Evolutionary conservation across 1,284 basidiomycete species (phyloP), one percentile per base, ranked within the genome.

Genomic region (Puccinia brachypodii): DNA sequence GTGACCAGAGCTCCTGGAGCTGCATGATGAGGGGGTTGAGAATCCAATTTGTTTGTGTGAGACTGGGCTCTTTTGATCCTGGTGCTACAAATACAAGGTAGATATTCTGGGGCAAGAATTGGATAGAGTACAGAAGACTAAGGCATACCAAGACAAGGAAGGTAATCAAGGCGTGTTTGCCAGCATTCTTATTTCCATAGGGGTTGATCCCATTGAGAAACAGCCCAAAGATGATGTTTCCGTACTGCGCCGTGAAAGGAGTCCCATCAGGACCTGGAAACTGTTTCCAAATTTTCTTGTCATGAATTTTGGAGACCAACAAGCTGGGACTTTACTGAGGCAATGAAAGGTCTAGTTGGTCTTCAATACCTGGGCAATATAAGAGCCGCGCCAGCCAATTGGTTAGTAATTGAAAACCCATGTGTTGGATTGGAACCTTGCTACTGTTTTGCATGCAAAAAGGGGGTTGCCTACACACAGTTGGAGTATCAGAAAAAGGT

Each of bases 31-130:
- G 42, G 3, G 85, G 86, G 25, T 56, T 25, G 0, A 88, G 62
- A 73, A 85, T 85, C 47, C 85, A 85, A 71, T 87, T 87, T 40
- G 87, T 75, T 14, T 84, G 66, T 3, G 83, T 47, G 0, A 79
- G n/a, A 0, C 42, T 38, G 1, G 83, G 84, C 47, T 85, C 83
- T 14, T 60, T 19, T 6, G 83, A 84, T 2, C 84, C 85, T 13
- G 85, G 88, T 86, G 85, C 86, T 2, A 87, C 87, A 8, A 85
- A 86, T 9, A 88, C 83, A 16, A 60, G n/a, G 78, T 84, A 88
- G 19, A 88, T 83, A 68, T 88, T 88, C 68, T 88, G 86, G 0
- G 83, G 62, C 22, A 84, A 83, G 76, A n/a, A n/a, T n/a, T n/a
- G 85, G 86, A 0, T 87, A 85, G 11, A 87, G 53, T 6, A 83